Base-by-base conservation (phyloP, 306 rosid genomes). In the Acacia melanoxylon region DNA sequence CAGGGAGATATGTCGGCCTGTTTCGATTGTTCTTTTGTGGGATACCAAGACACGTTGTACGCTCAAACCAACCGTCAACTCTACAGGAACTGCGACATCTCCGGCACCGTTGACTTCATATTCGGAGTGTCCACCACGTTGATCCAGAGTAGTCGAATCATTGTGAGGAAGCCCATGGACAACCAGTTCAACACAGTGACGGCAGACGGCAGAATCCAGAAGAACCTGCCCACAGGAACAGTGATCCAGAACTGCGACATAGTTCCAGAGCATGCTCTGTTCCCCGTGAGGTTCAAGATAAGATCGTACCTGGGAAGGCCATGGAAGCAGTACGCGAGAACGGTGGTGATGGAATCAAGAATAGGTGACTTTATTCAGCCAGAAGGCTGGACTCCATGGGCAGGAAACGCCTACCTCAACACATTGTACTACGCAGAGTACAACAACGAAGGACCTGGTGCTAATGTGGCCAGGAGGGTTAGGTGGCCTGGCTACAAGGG, bases 41-140 rank as follows among this genome's bases (percentile, higher is more conserved):
- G 89, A 1, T 80, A 83, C 86, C 92, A 90, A 68, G 97, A 92
- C 81, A 84, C 89, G 0, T 33, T 90, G 33, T 92, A 89, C 70
- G 82, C 48, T 8, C 92, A 90, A 12, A 22, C 86, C 12, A 73
- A 87, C 0, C 88, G 91, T 19, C 92, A 90, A 24, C 90, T 92
- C 88, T 91, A 80, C 85, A 75, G 91, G 68, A 85, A 89, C 80
- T 88, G 96, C 27, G 93, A 83, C 14, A 83, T 92, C 68, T 90
- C 94, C 0, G 97, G 97, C 14, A 90, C 93, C 0, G 73, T 92
- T 0, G 97, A 92, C 85, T 92, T 81, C 89, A 92, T 92, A 27
- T 92, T 92, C 20, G 94, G 97, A 0, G 82, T 79, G 22, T 78
- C 89, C 3, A 1, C 87, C 5, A 66, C 81, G 0, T 7, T 88